Percentiles rank a stretch among this genome's conserved stretches.
Conservation (phyloP, 2,329 filamentous ascomycete genomes). For the Aphanoascus verrucosus region DNA sequence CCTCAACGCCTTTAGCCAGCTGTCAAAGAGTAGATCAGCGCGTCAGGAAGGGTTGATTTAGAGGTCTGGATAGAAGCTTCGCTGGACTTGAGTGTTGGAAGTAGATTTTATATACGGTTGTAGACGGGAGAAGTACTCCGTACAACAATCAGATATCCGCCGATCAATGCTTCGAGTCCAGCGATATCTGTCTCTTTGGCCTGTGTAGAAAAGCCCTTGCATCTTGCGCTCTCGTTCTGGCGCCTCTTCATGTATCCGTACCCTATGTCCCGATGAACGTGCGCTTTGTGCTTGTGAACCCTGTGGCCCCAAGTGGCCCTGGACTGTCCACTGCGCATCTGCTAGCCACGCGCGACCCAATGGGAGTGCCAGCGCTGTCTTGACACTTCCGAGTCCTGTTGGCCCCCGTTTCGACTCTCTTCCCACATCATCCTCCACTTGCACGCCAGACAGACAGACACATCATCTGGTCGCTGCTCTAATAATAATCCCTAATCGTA, state of each 20-base stretch:
- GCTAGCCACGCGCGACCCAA: conserved; percentile 13
- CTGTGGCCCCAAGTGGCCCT: conserved; percentile 12
- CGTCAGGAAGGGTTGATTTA: too few relatives aligned
- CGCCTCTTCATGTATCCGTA: background rate
- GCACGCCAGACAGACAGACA: background rate
- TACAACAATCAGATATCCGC: background rate
- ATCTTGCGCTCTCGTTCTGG: background rate
- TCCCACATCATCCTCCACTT: conserved; percentile 1
- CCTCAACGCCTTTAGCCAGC: background rate
- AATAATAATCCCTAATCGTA: background rate
- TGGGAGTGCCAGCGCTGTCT: conserved; percentile 4
- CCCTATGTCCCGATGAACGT: conserved; percentile 9
- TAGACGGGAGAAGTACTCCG: background rate
- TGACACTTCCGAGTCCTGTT: conserved; percentile 5
- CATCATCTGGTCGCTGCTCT: background rate
- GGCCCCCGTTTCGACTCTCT: conserved; percentile 6
- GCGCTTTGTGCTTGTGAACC: conserved; percentile 1
- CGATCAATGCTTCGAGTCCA: background rate
- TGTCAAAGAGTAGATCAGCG: conserved; percentile 2
- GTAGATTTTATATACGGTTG: background rate
- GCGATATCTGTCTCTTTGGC: background rate
- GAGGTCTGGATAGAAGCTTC: too few relatives aligned
- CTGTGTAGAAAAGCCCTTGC: background rate
- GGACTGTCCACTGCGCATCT: conserved; percentile 2
- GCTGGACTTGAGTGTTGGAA: too few relatives aligned